Evolutionary conservation across 2,329 filamentous ascomycete species (phyloP), one percentile per base, ranked within the genome.

Genomic region (Penicillium sclerotigenum): DNA sequence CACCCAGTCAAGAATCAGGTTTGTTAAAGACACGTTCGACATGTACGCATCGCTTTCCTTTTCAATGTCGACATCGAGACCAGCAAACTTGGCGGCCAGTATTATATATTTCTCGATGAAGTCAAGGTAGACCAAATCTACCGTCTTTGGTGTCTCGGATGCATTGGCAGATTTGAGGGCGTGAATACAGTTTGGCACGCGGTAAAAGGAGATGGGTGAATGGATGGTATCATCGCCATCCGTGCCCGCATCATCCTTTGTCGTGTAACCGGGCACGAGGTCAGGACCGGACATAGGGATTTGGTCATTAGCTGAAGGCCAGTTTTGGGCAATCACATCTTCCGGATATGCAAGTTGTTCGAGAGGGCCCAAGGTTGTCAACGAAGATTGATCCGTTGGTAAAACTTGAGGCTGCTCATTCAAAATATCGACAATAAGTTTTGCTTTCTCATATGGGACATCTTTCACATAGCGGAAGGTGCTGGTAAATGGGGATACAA

Each of bases 171-270:
- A 56, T 20, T 95, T 74, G 79, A 63, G 88, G 1, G 87, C 79
- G 71, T 93, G 88, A 55, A 99, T 84, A 71, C 87, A 90, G 72
- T 97, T 97, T 7, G 94, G 93, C 5, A 93, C 84, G 2, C 77
- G 72, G 73, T 92, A 93, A 70, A 89, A 91, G 31, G 81, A 79
- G 61, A 97, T 86, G 1, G 83, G 79, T 16, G 83, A 79, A 71
- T 97, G 94, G 1, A 95, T 73, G 0, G 93, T 96, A 69, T 99
- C 94, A 69, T 99, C 94, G 40, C 94, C 94, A 62, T 96, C 90
- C 4, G 76, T 75, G 47, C 92, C 91, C 5, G 86, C 83, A 66
- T 96, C 93, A 68, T 99, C 94, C 53, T 81, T 80, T 11, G 94
- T 99, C 0, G 90, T 97, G 76, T 97, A 97, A 1, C 94, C 94